phyloP scores from a whole-genome alignment of 73 alveolate genomes.

The Paramecium octaurelia region DNA sequence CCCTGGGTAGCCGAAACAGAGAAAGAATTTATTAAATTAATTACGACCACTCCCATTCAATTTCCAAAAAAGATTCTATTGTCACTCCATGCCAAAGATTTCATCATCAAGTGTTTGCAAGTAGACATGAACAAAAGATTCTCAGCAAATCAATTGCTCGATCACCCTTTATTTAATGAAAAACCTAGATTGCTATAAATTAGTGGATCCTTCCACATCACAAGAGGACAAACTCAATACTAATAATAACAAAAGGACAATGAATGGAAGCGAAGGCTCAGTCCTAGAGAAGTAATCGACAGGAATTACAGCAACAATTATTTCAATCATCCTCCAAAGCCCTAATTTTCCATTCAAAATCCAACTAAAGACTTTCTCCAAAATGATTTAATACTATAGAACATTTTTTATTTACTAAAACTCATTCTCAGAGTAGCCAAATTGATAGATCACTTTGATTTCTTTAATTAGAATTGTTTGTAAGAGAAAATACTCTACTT shows the following conservation, averaged over 20 bases:
- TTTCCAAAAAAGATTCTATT: constrained; percentile 29
- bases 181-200: not conserved
- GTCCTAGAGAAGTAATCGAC: not conserved
- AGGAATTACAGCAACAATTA: not conserved
- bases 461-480: not conserved
- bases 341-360: not conserved
- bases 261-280: not conserved
- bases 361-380: not conserved
- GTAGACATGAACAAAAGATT: constrained; percentile 44
- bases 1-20: constrained; percentile 79
- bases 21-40: constrained; percentile 22
- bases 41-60: constrained; percentile 43
- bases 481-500: constrained; percentile 35
- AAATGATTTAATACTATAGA: not conserved
- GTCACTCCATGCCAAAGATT: constrained; percentile 19
- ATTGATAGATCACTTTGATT: constrained; percentile 33
- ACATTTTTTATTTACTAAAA: constrained; percentile 17
- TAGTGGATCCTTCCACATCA: not conserved
- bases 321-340: not conserved
- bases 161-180: constrained; percentile 15
- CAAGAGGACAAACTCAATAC: not conserved
- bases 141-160: not conserved
- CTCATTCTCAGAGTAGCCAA: constrained; percentile 31
- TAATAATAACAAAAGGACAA: not conserved
- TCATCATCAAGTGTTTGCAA: constrained; percentile 20